Evolutionary conservation across 108 stramenopile species (phyloP).

Genomic region (Licmophora abbreviata): DNA sequence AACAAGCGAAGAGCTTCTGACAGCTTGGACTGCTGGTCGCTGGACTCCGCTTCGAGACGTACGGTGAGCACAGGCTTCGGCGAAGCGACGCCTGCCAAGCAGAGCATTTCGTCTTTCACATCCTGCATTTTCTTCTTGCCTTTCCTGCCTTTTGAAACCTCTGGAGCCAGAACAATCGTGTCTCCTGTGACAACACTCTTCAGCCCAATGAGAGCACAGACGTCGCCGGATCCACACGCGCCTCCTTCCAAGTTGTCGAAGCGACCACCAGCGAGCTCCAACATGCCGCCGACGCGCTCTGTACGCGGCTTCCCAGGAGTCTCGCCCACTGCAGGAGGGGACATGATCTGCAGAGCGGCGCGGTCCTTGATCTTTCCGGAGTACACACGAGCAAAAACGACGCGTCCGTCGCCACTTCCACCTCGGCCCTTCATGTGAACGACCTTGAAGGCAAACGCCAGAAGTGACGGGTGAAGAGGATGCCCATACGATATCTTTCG

Average conservation of each 20-base stretch:
- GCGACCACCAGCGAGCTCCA: conserved; percentile 77
- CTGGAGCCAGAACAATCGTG: conserved; percentile 56
- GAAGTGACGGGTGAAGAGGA: conserved; percentile 58
- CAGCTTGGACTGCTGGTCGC: conserved; percentile 53
- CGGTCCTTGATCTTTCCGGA: conserved; percentile 61
- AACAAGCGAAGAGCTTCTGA: conserved; percentile 56
- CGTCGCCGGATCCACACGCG: conserved; percentile 60
- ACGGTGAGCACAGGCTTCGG: conserved; percentile 88
- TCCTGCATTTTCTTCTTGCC: conserved; percentile 20
- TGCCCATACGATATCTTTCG: conserved; percentile 46
- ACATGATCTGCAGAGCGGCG: conserved; percentile 55
- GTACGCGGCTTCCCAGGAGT: conserved; percentile 20
- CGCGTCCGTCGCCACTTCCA: conserved; percentile 83
- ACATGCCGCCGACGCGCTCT: conserved; percentile 74
- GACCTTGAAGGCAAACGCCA: conserved; percentile 87
- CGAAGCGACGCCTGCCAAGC: conserved; percentile 65
- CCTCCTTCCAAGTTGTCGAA: conserved; percentile 72
- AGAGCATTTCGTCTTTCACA: conserved; percentile 9
- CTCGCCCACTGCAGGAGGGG: conserved; percentile 48
- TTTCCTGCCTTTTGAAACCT: conserved; percentile 14
- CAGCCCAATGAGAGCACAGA: conserved; percentile 82
- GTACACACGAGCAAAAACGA: conserved; percentile 86
- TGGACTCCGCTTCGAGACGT: conserved; percentile 60
- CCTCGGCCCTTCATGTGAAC: conserved; percentile 85
- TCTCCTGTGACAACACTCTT: conserved; percentile 81